Conservation (phyloP, 2,329 filamentous ascomycete genomes). For the Fusarium miscanthi region DNA sequence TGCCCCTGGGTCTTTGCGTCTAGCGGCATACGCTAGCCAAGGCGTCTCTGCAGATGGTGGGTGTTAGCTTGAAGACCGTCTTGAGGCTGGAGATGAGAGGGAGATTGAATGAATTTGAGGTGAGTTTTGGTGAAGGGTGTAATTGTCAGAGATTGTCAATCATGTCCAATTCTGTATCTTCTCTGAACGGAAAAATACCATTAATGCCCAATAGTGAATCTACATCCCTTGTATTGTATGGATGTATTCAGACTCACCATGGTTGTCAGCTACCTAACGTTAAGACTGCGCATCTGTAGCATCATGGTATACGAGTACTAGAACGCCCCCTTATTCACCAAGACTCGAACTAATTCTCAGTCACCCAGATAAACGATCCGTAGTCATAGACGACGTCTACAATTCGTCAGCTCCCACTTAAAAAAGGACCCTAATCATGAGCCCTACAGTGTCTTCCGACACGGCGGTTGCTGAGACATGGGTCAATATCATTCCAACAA, state of each 20-base stretch:
- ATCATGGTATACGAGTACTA: neutral
- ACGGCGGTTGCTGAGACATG: conserved; percentile 25
- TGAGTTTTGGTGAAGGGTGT: conserved; percentile 18
- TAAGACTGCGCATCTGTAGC: neutral
- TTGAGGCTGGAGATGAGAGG: conserved; percentile 15
- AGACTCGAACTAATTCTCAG: conserved; percentile 7
- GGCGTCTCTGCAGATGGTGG: conserved; percentile 33
- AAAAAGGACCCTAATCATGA: conserved; percentile 4
- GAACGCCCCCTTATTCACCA: conserved; percentile 29
- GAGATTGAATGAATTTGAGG: conserved; percentile 28
- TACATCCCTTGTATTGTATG: neutral
- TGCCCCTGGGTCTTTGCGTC: conserved; percentile 28
- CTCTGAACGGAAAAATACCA: neutral
- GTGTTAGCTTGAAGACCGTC: conserved; percentile 31
- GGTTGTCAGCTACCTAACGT: neutral
- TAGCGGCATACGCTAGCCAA: conserved; percentile 29
- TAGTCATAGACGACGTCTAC: conserved; percentile 6
- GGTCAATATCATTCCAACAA: conserved; percentile 35
- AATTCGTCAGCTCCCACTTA: conserved; percentile 19
- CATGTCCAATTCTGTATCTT: neutral
- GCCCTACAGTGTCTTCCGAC: conserved; percentile 1
- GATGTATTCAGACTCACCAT: neutral
- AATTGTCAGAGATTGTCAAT: conserved; percentile 9
- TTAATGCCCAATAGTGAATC: neutral
- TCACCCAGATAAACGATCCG: neutral